phyloP scores from a whole-genome alignment of 306 rosid species.

The Rubus parviflorus region DNA sequence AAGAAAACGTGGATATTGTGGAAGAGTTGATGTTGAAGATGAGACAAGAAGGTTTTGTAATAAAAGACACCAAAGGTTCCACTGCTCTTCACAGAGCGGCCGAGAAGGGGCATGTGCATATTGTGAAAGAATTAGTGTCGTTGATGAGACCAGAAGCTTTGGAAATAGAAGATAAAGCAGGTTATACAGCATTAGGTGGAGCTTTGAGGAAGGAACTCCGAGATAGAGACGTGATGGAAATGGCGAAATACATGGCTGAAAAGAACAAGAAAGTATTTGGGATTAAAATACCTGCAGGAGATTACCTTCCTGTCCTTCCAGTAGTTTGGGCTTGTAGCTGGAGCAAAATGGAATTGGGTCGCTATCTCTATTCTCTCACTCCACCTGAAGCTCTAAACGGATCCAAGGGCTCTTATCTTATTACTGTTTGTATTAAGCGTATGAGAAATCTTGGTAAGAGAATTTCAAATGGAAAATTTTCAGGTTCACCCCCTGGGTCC shows the following conservation, averaged over 20 bases:
- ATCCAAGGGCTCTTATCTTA: not conserved
- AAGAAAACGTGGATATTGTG: too few relatives aligned
- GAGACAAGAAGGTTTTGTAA: too few relatives aligned
- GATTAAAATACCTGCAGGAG: too few relatives aligned
- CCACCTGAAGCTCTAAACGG: not conserved
- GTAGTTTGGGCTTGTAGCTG: fast-evolving
- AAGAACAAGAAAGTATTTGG: not conserved
- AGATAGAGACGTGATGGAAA: too few relatives aligned
- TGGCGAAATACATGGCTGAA: not conserved
- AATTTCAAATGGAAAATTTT: too few relatives aligned
- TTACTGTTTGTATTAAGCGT: not conserved
- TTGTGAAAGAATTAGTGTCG: too few relatives aligned
- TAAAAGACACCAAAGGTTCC: not conserved
- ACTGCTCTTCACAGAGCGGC: not conserved
- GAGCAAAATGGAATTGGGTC: not conserved
- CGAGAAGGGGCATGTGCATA: fast-evolving
- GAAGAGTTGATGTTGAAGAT: too few relatives aligned
- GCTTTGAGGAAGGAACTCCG: not conserved
- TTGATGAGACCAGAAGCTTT: not conserved
- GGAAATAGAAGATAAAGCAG: not conserved
- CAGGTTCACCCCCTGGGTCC: too few relatives aligned
- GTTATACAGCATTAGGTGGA: not conserved
- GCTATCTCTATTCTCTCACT: not conserved
- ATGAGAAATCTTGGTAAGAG: not conserved
- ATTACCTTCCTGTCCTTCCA: not conserved